Evolutionary conservation across 2,329 filamentous ascomycete genomes (phyloP).

Genomic region (Claviceps citrina): DNA sequence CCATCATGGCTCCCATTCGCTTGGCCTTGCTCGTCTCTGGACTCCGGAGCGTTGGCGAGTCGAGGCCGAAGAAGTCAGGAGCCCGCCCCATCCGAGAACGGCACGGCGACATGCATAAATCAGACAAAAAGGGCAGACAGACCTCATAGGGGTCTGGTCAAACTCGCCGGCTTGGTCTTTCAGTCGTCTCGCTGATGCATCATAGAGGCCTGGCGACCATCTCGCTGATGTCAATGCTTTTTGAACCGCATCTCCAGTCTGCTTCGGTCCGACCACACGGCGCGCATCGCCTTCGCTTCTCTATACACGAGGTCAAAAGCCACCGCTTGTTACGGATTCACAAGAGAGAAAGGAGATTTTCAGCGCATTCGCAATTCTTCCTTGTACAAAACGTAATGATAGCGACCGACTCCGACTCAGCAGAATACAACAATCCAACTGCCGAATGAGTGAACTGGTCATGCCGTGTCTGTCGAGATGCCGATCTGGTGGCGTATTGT

Average conservation of each 20-base stretch:
- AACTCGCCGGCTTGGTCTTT: background rate
- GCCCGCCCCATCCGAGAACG: background rate
- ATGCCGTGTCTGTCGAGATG: constrained; percentile 2
- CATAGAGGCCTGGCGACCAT: background rate
- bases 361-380: background rate
- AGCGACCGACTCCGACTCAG: background rate
- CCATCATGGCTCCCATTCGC: background rate
- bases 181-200: background rate
- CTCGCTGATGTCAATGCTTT: background rate
- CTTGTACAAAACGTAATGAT: background rate
- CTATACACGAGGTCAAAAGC: background rate
- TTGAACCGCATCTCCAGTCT: background rate
- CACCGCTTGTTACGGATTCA: background rate
- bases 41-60: background rate
- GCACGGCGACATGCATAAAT: background rate
- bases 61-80: background rate
- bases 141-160: background rate
- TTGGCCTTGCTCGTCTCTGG: background rate
- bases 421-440: background rate
- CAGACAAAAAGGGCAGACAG: background rate
- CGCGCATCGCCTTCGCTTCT: background rate
- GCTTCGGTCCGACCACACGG: background rate
- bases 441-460: background rate
- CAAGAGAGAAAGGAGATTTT: background rate
- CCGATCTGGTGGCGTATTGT: constrained; percentile 2